Base-by-base conservation (phyloP, 805 yeast genomes). In the baker's yeast (Saccharomyces cerevisiae) region DNA sequence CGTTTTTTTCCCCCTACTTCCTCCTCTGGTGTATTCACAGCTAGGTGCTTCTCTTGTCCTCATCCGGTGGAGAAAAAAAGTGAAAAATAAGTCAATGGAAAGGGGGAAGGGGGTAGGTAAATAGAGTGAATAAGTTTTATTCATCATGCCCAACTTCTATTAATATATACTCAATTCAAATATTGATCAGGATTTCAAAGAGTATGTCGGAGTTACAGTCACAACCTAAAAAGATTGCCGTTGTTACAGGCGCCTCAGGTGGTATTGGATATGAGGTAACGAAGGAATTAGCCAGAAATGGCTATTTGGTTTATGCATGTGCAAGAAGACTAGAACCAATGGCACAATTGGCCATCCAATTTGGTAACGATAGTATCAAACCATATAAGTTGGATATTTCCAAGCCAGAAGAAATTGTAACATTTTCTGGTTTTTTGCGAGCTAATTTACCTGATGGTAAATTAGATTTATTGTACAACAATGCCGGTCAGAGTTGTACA, bases 401-500 rank as follows among this genome's bases (percentile, higher is more conserved):
- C 0, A 73, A 79, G 4, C 51, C 65, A 1, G 79, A 77, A 36
- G 79, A 81, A 30, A 79, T 84, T 46, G 24, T 59, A 6, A 58
- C 70, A 14, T 75, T 82, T 29, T 77, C 76, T 53, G 62, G 74
- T 17, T 69, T 70, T 27, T 73, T 85, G n/a, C 54, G 60, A 0
- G 58, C 61, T 1, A 73, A 77, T 43, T 55, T 72, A 32, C 73
- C 77, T 9, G 79, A 76, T 41, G 79, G 78, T 1, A 73, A 75
- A 50, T 66, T 85, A 53, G 89, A 86, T 61, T 60, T 84, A 9
- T 68, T 87, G 52, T 85, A 76, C 71, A 87, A 87, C 68, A 87
- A 87, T 66, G 95, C 95, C 1, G 91, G 91, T 17, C 84, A 79
- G 60, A 77, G 89, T 22, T 87, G 91, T 61, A 79, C 87, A 0